Percentiles rank a stretch among this genome's conserved stretches.
Evolutionary conservation across 345 rosid species (phyloP).

Genomic region (Boechera divaricarpa): DNA sequence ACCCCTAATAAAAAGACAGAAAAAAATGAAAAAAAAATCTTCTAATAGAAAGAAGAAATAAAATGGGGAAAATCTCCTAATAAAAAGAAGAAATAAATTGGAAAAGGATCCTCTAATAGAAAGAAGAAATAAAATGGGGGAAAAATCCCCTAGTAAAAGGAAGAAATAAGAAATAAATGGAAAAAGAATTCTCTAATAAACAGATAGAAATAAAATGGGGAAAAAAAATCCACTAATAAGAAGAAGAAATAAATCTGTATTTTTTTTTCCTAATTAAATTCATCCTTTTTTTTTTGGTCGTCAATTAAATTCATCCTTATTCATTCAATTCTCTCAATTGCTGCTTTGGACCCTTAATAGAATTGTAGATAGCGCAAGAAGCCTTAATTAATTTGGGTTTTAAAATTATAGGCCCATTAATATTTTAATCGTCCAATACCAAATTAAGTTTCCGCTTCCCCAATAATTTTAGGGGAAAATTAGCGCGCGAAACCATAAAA

Average conservation of each 20-base stretch:
- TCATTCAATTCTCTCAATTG: background rate
- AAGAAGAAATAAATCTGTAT: background rate
- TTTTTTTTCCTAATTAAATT: background rate
- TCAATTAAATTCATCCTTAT: background rate
- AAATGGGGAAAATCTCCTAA: too few relatives aligned
- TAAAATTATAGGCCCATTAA: constrained; percentile 9
- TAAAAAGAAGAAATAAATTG: background rate
- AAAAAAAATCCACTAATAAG: background rate
- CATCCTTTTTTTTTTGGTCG: background rate
- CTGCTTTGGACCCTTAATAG: background rate
- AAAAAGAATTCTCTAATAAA: too few relatives aligned
- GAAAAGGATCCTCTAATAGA: background rate
- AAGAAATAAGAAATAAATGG: background rate
- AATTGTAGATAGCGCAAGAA: background rate
- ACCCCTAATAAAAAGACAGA: too few relatives aligned
- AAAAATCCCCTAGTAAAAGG: background rate
- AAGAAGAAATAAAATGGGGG: background rate
- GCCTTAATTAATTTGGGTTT: background rate
- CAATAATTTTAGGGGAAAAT: constrained; percentile 1
- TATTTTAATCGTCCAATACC: background rate
- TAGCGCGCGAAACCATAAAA: constrained; percentile 27
- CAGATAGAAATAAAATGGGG: too few relatives aligned
- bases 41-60: too few relatives aligned
- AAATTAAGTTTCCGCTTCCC: background rate
- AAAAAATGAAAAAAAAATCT: too few relatives aligned